Evolutionary conservation across 805 yeast genomes (phyloP), one percentile per base, ranked within the genome.

Genomic region (Lachancea sp.): DNA sequence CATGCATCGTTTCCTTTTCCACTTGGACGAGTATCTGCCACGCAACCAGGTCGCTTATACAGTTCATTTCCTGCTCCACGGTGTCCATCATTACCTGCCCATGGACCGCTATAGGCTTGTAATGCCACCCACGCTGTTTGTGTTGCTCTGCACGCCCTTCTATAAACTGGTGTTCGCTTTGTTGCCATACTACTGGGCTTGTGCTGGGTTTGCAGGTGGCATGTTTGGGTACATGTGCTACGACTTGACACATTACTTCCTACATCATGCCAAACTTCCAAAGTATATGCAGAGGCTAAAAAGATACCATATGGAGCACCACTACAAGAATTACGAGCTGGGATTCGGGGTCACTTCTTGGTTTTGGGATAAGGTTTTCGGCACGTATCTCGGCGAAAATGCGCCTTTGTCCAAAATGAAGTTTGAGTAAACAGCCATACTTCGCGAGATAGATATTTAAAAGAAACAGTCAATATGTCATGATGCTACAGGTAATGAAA

Each of bases 261-360:
- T 93, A 61, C 99, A 93, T 63, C 99, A 93, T 68, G 78, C 86
- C 32, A 75, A 74, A 59, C 73, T 93, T 58, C 99, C 99, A 19
- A 58, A 69, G 34, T 84, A 73, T 61, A 70, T 88, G 68, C 89
- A 86, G 63, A 80, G 77, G 26, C 71, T 88, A 60, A 93, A 93
- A 68, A 86, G 85, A 41, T 82, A 88, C 63, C 99, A 93, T 66
- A 75, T 93, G 67, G 98, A 91, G 65, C 99, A 93, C 67, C 99
- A 93, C 64, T 93, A 93, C 73, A 90, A 91, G 72, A 91, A 93
- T 68, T 93, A 87, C 67, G 95, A 95, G 67, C 70, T 90, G 56
- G 99, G 98, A 1, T 93, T 90, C 56, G 99, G 99, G 55, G 98
- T 93, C 51, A 88, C 98, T 26, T 77, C 89, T 50, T 81, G 78